Conservation (phyloP, 2,329 filamentous ascomycete species). For the Gliomastix tumulicola region DNA sequence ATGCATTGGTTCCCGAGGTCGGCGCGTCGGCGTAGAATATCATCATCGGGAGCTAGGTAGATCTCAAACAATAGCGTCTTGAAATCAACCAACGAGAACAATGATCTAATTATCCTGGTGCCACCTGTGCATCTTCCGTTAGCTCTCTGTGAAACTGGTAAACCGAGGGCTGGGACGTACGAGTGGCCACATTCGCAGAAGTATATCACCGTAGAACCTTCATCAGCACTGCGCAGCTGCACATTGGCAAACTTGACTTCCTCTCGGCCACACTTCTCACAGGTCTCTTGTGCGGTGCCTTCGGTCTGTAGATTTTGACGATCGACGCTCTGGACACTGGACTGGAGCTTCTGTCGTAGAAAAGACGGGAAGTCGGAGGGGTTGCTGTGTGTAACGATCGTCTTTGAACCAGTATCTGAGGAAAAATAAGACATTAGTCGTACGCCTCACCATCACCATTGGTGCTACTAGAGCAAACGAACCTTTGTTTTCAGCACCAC, state of each 20-base stretch:
- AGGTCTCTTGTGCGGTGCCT: constrained; percentile 60
- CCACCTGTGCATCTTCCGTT: constrained; percentile 32
- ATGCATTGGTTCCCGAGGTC: constrained; percentile 76
- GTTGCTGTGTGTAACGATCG: constrained; percentile 77
- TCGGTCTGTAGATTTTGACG: constrained; percentile 71
- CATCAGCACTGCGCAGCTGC: constrained; percentile 86
- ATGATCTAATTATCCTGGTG: constrained; percentile 51
- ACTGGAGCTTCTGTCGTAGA: constrained; percentile 74
- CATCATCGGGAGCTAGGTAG: too few species aligned
- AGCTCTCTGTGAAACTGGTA: constrained; percentile 7
- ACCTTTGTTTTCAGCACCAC: constrained; percentile 82
- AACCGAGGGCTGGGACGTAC: constrained; percentile 37
- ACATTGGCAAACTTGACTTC: constrained; percentile 81
- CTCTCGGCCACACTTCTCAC: constrained; percentile 71
- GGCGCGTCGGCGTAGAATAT: constrained; percentile 28
- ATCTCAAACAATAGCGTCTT: not conserved
- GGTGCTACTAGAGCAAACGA: constrained; percentile 9
- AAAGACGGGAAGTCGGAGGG: constrained; percentile 84
- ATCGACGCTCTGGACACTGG: constrained; percentile 76
- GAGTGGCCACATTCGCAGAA: constrained; percentile 81
- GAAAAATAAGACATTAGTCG: too few species aligned
- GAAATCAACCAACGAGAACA: not conserved
- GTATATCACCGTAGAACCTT: constrained; percentile 90
- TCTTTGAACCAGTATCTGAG: constrained; percentile 66
- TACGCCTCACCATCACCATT: too few species aligned